Evolutionary conservation across 768 basidiomycete genomes (phyloP).

Genomic region (Jaapia argillacea): DNA sequence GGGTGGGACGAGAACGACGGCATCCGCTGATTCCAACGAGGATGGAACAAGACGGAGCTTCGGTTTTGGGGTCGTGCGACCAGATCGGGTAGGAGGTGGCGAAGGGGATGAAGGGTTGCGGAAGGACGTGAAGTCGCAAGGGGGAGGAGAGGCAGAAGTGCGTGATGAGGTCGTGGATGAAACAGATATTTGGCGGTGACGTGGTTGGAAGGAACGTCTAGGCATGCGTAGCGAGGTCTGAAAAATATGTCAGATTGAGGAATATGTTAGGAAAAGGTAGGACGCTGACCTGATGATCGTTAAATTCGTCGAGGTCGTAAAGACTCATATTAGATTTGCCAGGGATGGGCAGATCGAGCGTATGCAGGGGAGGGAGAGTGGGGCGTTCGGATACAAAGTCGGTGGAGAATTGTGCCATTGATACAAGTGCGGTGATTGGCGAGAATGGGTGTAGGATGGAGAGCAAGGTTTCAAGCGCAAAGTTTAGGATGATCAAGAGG

Average conservation of each 20-base stretch:
- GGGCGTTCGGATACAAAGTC: slow-evolving; percentile 27
- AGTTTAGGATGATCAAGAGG: slow-evolving; percentile 3
- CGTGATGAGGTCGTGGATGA: slow-evolving; percentile 31
- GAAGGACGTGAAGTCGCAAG: too few species aligned
- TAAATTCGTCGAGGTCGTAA: too few species aligned
- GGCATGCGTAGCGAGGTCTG: background rate
- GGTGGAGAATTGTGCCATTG: slow-evolving; percentile 1
- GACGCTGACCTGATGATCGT: too few species aligned
- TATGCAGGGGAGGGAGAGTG: slow-evolving; percentile 41
- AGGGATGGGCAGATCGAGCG: slow-evolving; percentile 29
- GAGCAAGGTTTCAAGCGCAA: slow-evolving; percentile 3
- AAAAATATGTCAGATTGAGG: too few species aligned
- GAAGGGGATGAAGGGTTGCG: slow-evolving; percentile 14
- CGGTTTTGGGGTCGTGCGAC: slow-evolving; percentile 13
- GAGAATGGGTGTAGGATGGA: slow-evolving; percentile 2
- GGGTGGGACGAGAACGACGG: slow-evolving; percentile 35
- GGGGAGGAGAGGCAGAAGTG: slow-evolving; percentile 23
- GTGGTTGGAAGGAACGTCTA: background rate
- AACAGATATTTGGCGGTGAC: slow-evolving; percentile 19
- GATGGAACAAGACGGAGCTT: slow-evolving; percentile 38
- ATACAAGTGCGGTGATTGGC: background rate
- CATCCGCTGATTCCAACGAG: slow-evolving; percentile 38
- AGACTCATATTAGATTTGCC: too few species aligned
- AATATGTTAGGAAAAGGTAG: too few species aligned
- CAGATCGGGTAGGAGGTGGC: slow-evolving; percentile 6